A percentile compares a stretch with the other conserved stretches of the same genome.
Evolutionary conservation across 139 green algal genomes (phyloP).

Genomic region (Picochlorum sp.): DNA sequence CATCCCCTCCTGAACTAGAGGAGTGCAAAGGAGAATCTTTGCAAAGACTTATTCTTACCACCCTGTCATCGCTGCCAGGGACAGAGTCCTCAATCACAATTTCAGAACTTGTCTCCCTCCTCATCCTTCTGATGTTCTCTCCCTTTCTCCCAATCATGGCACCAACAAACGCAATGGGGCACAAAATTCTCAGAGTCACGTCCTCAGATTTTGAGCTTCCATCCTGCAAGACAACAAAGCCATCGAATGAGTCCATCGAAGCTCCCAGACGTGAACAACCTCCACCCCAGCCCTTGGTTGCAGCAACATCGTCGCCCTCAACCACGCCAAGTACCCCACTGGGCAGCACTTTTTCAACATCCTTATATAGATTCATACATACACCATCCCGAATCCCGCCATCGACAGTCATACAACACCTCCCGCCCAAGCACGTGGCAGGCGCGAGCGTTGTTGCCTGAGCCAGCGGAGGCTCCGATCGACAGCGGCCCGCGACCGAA

Average conservation of each 20-base stretch:
- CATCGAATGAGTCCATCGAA: not conserved
- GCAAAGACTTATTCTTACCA: slow-evolving; percentile 17
- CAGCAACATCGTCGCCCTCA: no score
- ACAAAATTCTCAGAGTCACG: slow-evolving; percentile 20
- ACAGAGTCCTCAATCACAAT: slow-evolving; percentile 24
- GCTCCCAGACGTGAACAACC: no score
- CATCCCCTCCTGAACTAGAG: slow-evolving; percentile 7
- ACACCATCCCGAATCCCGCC: no score
- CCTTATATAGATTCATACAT: no score
- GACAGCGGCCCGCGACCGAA: no score
- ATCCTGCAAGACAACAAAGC: slow-evolving; percentile 6
- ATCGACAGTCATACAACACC: no score
- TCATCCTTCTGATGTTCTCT: slow-evolving; percentile 21
- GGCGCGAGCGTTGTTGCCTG: no score
- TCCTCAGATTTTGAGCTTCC: slow-evolving; percentile 8
- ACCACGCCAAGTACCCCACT: no score
- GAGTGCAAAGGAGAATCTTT: not conserved
- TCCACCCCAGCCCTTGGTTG: no score
- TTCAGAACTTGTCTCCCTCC: slow-evolving; percentile 5
- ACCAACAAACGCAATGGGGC: slow-evolving; percentile 9
- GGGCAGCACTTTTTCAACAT: no score
- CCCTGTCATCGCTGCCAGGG: slow-evolving; percentile 23
- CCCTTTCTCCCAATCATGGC: slow-evolving; percentile 29
- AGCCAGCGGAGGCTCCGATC: no score
- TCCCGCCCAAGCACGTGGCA: no score